These are phyloP conservation scores for Nicotiana paniculata DNA, from an alignment of 257 asterid species.

Conservation along the genomic window DNA sequence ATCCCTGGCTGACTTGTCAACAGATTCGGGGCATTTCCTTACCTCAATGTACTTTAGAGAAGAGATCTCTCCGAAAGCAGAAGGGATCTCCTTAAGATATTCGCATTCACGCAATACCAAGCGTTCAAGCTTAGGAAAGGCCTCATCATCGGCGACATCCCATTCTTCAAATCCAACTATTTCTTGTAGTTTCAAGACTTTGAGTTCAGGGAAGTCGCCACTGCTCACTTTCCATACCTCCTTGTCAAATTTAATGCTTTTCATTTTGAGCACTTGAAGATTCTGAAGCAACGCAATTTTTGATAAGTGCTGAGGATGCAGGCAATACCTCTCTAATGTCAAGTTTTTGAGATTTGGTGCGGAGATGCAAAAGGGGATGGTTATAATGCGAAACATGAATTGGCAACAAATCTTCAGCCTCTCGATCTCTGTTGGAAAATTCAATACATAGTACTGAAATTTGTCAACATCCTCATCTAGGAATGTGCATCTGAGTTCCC, in stretches of 20 bases:
- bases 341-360: constrained; percentile 7
- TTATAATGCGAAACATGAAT: fast-evolving
- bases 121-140: too few species aligned
- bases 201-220: background rate
- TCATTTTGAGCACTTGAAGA: constrained; percentile 9
- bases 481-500: background rate
- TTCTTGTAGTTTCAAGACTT: too few species aligned
- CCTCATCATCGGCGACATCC: too few species aligned
- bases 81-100: background rate
- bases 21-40: background rate
- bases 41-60: background rate
- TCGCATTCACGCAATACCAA: too few species aligned
- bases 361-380: background rate
- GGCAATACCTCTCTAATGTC: background rate
- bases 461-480: background rate
- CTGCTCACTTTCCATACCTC: too few species aligned
- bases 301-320: background rate
- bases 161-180: too few species aligned
- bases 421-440: background rate
- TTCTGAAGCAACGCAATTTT: background rate
- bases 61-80: background rate
- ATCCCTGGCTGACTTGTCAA: background rate
- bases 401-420: background rate
- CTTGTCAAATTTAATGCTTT: background rate
- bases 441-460: background rate